Evolutionary conservation across 768 basidiomycete species (phyloP).

Genomic region (Pleurotus eryngii): DNA sequence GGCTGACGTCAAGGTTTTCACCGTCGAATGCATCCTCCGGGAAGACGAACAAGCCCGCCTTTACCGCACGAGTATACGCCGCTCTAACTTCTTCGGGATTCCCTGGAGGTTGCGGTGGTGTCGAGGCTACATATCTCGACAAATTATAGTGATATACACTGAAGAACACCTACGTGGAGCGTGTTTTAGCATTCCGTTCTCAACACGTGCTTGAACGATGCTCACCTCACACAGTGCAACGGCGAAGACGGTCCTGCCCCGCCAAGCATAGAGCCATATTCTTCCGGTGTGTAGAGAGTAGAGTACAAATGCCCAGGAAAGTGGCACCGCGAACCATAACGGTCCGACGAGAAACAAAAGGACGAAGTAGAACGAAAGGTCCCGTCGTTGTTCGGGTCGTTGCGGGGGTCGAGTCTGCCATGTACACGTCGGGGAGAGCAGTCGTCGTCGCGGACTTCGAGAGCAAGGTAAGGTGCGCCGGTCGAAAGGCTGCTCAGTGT

Average conservation of each 20-base stretch:
- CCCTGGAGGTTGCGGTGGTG: slow-evolving; percentile 40
- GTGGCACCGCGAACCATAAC: slow-evolving; percentile 58
- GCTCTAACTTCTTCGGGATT: slow-evolving; percentile 54
- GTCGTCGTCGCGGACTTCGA: neutral
- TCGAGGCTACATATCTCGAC: slow-evolving; percentile 42
- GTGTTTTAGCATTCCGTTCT: neutral
- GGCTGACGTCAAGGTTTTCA: slow-evolving; percentile 42
- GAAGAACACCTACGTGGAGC: slow-evolving; percentile 56
- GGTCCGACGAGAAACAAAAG: slow-evolving; percentile 56
- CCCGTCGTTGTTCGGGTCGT: slow-evolving; percentile 22
- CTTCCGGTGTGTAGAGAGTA: slow-evolving; percentile 42
- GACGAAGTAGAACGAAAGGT: slow-evolving; percentile 55
- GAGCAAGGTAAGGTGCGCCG: neutral
- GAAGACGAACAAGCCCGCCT: slow-evolving; percentile 58
- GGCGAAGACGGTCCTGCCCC: slow-evolving; percentile 36
- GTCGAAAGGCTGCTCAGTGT: neutral
- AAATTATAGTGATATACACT: slow-evolving; percentile 62
- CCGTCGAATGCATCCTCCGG: slow-evolving; percentile 52
- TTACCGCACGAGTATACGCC: slow-evolving; percentile 60
- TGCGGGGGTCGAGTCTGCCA: neutral
- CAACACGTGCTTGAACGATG: neutral
- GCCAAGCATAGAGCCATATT: slow-evolving; percentile 40
- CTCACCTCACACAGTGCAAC: slow-evolving; percentile 60
- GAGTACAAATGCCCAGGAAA: slow-evolving; percentile 64
- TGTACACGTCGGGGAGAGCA: neutral